Conservation (phyloP, 1,284 basidiomycete genomes). For the Blastosporella zonata region DNA sequence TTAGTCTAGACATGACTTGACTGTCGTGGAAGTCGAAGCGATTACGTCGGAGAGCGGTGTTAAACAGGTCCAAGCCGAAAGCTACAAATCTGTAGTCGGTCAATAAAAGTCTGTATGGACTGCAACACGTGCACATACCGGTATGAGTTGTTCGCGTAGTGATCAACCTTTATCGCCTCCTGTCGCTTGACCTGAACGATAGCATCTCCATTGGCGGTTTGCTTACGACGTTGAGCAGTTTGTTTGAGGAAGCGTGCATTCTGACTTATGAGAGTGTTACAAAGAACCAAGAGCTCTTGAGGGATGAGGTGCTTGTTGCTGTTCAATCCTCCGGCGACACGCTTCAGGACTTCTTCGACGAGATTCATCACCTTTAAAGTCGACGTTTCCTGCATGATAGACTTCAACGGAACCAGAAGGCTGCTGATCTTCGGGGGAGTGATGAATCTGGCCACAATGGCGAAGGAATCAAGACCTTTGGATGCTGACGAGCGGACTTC, state of each 20-base stretch:
- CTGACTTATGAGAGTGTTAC: slow-evolving; percentile 87
- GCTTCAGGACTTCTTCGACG: slow-evolving; percentile 86
- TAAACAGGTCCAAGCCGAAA: slow-evolving; percentile 91
- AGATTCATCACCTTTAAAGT: slow-evolving; percentile 80
- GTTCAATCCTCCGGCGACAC: slow-evolving; percentile 84
- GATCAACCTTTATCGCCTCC: slow-evolving; percentile 52
- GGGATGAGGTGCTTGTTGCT: slow-evolving; percentile 75
- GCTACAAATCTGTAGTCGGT: slow-evolving; percentile 72
- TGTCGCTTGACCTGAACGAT: slow-evolving; percentile 81
- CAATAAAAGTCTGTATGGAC: not conserved
- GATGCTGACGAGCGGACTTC: slow-evolving; percentile 82
- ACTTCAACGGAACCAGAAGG: slow-evolving; percentile 78
- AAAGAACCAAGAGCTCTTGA: slow-evolving; percentile 76
- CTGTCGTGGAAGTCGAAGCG: slow-evolving; percentile 84
- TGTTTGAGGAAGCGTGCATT: slow-evolving; percentile 83
- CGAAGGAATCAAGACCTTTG: slow-evolving; percentile 83
- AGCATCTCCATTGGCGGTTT: slow-evolving; percentile 51
- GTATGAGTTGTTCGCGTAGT: slow-evolving; percentile 84
- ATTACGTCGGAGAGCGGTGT: slow-evolving; percentile 82
- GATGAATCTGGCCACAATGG: slow-evolving; percentile 74
- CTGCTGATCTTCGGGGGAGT: slow-evolving; percentile 75
- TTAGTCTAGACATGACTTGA: slow-evolving; percentile 73
- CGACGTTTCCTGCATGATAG: slow-evolving; percentile 86
- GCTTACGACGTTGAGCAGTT: slow-evolving; percentile 40
- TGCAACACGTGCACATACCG: slow-evolving; percentile 41